phyloP scores from a whole-genome alignment of 73 alveolate genomes.

The Uronychia binucleata region DNA sequence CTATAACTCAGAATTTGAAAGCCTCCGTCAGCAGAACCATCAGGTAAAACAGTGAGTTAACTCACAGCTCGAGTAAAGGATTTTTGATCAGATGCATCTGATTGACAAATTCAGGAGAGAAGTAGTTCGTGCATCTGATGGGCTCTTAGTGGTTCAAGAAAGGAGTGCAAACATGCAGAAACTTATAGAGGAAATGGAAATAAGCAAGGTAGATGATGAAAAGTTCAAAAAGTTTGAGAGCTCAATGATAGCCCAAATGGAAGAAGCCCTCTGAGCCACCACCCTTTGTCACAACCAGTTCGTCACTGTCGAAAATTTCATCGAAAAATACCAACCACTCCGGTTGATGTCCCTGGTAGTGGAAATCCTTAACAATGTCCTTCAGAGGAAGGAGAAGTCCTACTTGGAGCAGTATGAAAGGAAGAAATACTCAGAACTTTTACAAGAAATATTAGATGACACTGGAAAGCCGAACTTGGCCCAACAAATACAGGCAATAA shows the following conservation, averaged over 20 bases:
- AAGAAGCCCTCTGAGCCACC: background rate
- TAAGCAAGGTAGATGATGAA: background rate
- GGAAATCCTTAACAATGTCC: background rate
- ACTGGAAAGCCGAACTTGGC: background rate
- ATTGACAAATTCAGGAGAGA: background rate
- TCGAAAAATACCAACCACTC: background rate
- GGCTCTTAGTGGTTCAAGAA: background rate
- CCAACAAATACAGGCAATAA: background rate
- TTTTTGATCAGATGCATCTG: background rate
- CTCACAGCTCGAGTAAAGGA: background rate
- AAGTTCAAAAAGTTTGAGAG: background rate
- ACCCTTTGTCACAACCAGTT: background rate
- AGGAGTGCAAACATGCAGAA: background rate
- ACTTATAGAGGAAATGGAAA: background rate
- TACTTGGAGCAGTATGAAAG: background rate
- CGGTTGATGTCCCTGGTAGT: background rate
- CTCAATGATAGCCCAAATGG: background rate
- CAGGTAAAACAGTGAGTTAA: background rate
- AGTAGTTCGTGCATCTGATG: background rate
- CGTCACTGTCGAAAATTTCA: background rate
- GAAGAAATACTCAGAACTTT: background rate
- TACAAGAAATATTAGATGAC: background rate
- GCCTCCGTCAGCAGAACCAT: background rate
- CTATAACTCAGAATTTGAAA: background rate
- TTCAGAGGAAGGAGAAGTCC: background rate